Evolutionary conservation across 305 asterid species (phyloP).

Genomic region (Nicotiana rustica): DNA sequence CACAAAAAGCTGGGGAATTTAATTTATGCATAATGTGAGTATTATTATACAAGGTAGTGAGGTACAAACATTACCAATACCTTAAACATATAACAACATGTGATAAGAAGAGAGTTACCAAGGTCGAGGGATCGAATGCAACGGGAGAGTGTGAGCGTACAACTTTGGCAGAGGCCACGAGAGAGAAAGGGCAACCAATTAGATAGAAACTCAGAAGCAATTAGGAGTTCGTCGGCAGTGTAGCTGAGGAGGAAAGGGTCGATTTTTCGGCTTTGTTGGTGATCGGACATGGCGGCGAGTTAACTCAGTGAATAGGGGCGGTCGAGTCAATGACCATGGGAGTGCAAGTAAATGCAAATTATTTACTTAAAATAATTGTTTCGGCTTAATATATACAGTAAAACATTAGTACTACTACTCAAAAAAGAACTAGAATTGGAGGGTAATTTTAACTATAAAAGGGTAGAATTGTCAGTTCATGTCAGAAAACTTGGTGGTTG

Average conservation of each 20-base stretch:
- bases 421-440: too few species aligned
- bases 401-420: too few species aligned
- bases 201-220: slow-evolving; percentile 78
- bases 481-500: too few species aligned
- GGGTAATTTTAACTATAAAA: too few species aligned
- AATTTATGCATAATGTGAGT: not conserved
- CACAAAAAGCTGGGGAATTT: not conserved
- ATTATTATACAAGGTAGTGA: not conserved
- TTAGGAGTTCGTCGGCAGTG: slow-evolving; percentile 59
- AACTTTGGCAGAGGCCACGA: slow-evolving; percentile 73
- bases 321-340: not conserved
- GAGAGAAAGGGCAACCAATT: slow-evolving; percentile 85
- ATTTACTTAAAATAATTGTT: not conserved
- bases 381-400: not conserved
- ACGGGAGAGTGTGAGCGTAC: slow-evolving; percentile 61
- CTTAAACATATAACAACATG: not conserved
- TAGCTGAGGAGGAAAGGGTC: slow-evolving; percentile 67
- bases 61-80: not conserved
- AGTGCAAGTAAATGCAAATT: not conserved
- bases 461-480: too few species aligned
- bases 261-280: slow-evolving; percentile 33
- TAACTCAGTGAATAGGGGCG: slow-evolving; percentile 20
- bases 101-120: slow-evolving; percentile 35
- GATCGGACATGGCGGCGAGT: slow-evolving; percentile 42
- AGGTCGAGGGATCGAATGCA: slow-evolving; percentile 70